phyloP scores from a whole-genome alignment of 2,329 filamentous ascomycete species.

The Albifimbria verrucaria region DNA sequence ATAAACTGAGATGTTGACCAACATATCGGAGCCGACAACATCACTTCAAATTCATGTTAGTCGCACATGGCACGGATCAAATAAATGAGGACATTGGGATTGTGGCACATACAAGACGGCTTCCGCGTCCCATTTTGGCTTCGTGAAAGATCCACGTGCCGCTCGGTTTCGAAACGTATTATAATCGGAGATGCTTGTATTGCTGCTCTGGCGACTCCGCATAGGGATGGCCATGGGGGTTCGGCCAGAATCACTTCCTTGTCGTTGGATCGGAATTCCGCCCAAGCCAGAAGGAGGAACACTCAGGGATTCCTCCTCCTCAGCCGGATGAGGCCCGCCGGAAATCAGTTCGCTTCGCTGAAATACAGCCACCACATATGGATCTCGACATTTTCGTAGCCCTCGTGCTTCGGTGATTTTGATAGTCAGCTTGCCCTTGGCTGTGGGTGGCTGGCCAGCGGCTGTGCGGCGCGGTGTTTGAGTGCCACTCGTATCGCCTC shows the following conservation, averaged over 20 bases:
- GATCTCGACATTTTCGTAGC: conserved; percentile 77
- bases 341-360: conserved; percentile 97
- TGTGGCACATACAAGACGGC: conserved; percentile 75
- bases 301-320: conserved; percentile 53
- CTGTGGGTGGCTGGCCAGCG: conserved; percentile 62
- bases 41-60: conserved; percentile 58
- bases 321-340: conserved; percentile 67
- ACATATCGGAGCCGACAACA: conserved; percentile 85
- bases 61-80: too few relatives aligned
- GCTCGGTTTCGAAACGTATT: conserved; percentile 58
- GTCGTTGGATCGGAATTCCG: conserved; percentile 61
- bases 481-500: conserved; percentile 46
- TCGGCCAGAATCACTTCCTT: conserved; percentile 76
- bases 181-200: conserved; percentile 75
- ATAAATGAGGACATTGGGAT: too few relatives aligned
- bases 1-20: conserved; percentile 92
- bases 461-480: conserved; percentile 47
- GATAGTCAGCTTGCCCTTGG: conserved; percentile 86
- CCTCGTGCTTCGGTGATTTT: conserved; percentile 84
- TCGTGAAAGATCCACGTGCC: conserved; percentile 59
- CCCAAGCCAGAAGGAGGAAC: conserved; percentile 47
- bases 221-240: conserved; percentile 92
- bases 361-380: conserved; percentile 95
- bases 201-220: conserved; percentile 94
- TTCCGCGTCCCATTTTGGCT: conserved; percentile 93